A percentile compares a stretch with the other conserved stretches of the same genome.
These are phyloP conservation scores for Leccinum pallidistipes DNA, from an alignment of 1,284 basidiomycete genomes.

Conservation along the genomic window DNA sequence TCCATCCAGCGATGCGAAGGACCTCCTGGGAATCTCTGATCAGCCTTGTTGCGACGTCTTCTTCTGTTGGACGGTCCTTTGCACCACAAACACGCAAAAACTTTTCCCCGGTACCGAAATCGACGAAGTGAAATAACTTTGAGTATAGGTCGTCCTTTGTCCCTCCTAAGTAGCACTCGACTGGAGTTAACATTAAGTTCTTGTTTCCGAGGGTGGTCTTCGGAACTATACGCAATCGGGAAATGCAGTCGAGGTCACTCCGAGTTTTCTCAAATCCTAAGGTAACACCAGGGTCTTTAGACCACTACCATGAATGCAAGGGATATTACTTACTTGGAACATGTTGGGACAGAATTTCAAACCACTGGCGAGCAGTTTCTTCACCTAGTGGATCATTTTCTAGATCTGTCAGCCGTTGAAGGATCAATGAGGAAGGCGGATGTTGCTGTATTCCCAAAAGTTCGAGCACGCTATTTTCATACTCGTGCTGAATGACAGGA, in stretches of 20 bases:
- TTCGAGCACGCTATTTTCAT: slow-evolving; percentile 46
- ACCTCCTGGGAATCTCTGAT: neutral
- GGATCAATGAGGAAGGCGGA: slow-evolving; percentile 64
- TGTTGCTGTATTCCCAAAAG: slow-evolving; percentile 76
- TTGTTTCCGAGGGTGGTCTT: neutral
- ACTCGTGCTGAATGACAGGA: slow-evolving; percentile 52
- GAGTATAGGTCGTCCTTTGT: slow-evolving; percentile 48
- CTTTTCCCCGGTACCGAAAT: slow-evolving; percentile 80
- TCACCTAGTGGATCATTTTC: slow-evolving; percentile 12
- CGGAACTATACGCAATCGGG: slow-evolving; percentile 1
- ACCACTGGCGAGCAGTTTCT: slow-evolving; percentile 61
- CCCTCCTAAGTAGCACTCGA: slow-evolving; percentile 2
- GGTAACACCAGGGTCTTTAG: neutral
- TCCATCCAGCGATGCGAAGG: too few species aligned
- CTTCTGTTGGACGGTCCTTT: slow-evolving; percentile 80
- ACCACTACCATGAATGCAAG: too few species aligned
- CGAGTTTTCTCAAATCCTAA: neutral
- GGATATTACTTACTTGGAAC: neutral
- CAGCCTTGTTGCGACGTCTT: slow-evolving; percentile 64
- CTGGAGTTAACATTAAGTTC: neutral
- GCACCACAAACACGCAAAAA: slow-evolving; percentile 87
- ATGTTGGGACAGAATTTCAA: slow-evolving; percentile 36
- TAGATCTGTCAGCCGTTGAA: slow-evolving; percentile 54
- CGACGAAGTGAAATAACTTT: slow-evolving; percentile 80
- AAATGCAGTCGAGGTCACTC: neutral